These are phyloP conservation scores for Olyra latifolia DNA, from an alignment of 176 grass and related monocot genomes.

Conservation along the genomic window DNA sequence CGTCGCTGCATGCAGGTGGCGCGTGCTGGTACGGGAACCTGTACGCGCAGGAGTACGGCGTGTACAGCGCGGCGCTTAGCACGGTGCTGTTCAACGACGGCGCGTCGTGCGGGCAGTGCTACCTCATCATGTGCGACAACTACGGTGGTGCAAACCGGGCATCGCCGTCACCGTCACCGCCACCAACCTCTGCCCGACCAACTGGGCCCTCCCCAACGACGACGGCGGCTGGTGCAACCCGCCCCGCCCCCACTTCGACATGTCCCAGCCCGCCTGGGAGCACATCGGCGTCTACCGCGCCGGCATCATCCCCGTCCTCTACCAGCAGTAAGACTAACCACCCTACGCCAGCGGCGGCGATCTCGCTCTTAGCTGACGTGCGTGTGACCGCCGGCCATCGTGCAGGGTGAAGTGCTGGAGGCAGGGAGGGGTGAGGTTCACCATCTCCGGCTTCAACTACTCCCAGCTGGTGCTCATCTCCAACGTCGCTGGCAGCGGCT, in stretches of 20 bases:
- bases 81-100: constrained; percentile 46
- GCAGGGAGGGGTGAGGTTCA: constrained; percentile 39
- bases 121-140: constrained; percentile 40
- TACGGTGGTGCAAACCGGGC: constrained; percentile 29
- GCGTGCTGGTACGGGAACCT: constrained; percentile 59
- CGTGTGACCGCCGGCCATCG: too few relatives aligned
- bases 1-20: constrained; percentile 49
- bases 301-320: constrained; percentile 47
- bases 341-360: too few relatives aligned
- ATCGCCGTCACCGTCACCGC: constrained; percentile 38
- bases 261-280: constrained; percentile 50
- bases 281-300: constrained; percentile 29
- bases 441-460: constrained; percentile 32
- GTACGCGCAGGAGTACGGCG: constrained; percentile 43
- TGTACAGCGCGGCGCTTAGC: constrained; percentile 53
- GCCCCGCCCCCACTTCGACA: constrained; percentile 44
- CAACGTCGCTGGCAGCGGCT: constrained; percentile 46
- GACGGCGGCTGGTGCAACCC: constrained; percentile 51
- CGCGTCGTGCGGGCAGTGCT: constrained; percentile 61
- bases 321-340: constrained; percentile 17
- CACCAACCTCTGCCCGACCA: constrained; percentile 49
- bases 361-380: too few relatives aligned
- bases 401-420: constrained; percentile 44
- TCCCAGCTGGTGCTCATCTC: constrained; percentile 39
- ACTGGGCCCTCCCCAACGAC: constrained; percentile 40